A percentile compares a stretch with the other conserved stretches of the same genome.
Conservation (phyloP, 306 rosid genomes). For the Castanospermum australe region DNA sequence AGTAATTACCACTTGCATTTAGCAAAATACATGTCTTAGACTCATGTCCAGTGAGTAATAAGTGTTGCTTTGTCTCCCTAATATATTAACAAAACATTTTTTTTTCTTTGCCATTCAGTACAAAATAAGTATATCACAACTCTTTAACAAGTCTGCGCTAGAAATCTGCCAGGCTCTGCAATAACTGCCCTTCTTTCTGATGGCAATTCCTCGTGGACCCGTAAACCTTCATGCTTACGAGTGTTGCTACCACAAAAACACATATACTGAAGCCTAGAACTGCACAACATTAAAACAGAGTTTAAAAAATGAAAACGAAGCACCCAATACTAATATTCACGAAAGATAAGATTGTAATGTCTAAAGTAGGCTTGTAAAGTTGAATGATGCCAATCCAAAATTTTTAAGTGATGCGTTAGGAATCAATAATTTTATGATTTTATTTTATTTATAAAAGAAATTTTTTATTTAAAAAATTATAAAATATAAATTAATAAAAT, state of each 20-base stretch:
- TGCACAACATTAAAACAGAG: conserved; percentile 28
- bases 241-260: conserved; percentile 27
- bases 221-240: conserved; percentile 27
- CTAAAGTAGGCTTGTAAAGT: background rate
- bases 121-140: no score
- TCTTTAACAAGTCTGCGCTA: no score
- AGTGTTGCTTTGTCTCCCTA: no score
- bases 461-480: no score
- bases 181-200: conserved; percentile 31
- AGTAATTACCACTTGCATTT: no score
- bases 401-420: background rate
- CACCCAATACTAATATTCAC: background rate
- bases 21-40: no score
- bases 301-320: background rate
- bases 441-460: no score
- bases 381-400: background rate
- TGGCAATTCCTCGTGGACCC: conserved; percentile 13
- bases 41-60: no score
- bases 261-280: conserved; percentile 39
- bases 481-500: no score
- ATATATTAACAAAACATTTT: no score
- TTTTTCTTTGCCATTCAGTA: no score
- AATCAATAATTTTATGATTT: no score
- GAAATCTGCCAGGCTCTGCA: conserved; percentile 31
- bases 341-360: background rate